Percentiles rank a stretch among this genome's conserved stretches.
These are phyloP conservation scores for Aureobasidium sp. DNA, from an alignment of 2,329 filamentous ascomycete species.

Conservation along the genomic window DNA sequence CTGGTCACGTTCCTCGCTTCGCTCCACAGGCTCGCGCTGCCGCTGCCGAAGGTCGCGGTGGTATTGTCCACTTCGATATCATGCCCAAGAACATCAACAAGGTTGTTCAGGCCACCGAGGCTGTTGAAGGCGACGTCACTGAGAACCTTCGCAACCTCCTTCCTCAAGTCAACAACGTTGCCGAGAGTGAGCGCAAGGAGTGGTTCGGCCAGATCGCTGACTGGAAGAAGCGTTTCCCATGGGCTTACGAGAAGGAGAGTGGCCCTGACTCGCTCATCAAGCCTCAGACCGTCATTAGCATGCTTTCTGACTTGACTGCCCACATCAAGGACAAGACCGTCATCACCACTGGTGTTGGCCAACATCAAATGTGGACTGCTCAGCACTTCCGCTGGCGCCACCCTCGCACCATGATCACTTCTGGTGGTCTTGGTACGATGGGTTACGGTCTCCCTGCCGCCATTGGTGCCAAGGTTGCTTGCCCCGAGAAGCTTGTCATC, in stretches of 20 bases:
- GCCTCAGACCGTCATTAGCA: conserved; percentile 87
- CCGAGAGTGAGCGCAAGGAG: conserved; percentile 60
- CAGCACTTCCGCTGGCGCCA: conserved; percentile 94
- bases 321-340: conserved; percentile 75
- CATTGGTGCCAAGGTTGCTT: conserved; percentile 87
- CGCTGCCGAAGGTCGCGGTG: conserved; percentile 76
- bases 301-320: conserved; percentile 76
- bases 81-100: conserved; percentile 99
- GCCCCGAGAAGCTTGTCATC: conserved; percentile 75
- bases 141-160: conserved; percentile 70
- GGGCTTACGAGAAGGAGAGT: conserved; percentile 69
- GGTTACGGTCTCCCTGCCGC: conserved; percentile 90
- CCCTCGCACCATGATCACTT: conserved; percentile 91
- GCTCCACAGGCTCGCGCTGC: conserved; percentile 82
- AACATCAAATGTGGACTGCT: conserved; percentile 98
- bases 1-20: conserved; percentile 72
- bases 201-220: conserved; percentile 86
- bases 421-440: conserved; percentile 93
- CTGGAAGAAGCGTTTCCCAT: conserved; percentile 90
- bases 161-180: conserved; percentile 59
- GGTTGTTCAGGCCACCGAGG: conserved; percentile 92
- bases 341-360: conserved; percentile 89
- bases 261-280: conserved; percentile 76
- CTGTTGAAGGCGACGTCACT: conserved; percentile 86
- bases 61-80: conserved; percentile 96